A percentile compares a stretch with the other conserved stretches of the same genome.
These are phyloP conservation scores for Eucalyptus curtisii DNA, from an alignment of 345 rosid genomes.

Conservation along the genomic window DNA sequence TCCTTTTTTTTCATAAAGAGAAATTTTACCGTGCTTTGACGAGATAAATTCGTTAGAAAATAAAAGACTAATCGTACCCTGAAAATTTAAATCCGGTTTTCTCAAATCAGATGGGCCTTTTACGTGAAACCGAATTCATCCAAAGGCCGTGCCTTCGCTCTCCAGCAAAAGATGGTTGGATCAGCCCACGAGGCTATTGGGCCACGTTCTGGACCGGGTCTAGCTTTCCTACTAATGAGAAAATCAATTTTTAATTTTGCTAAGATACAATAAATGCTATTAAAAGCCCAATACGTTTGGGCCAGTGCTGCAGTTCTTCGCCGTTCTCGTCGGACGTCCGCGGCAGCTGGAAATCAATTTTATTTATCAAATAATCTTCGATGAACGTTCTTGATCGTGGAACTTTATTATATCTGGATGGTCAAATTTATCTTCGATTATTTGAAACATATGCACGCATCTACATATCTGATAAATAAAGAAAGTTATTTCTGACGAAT, in stretches of 20 bases:
- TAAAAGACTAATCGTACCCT: neutral
- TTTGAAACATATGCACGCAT: neutral
- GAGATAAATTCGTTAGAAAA: neutral
- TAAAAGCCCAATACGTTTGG: neutral
- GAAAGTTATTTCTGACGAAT: neutral
- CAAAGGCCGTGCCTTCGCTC: no score
- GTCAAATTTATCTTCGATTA: neutral
- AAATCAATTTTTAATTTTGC: neutral
- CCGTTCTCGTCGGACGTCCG: neutral
- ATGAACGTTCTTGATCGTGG: neutral
- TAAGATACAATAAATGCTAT: neutral
- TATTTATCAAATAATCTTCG: no score
- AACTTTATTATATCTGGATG: neutral
- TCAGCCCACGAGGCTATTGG: neutral
- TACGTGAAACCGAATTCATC: no score
- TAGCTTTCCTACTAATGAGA: neutral
- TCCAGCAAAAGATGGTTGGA: neutral
- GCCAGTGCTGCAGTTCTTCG: neutral
- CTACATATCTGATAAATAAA: neutral
- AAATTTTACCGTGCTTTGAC: neutral
- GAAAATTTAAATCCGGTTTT: neutral
- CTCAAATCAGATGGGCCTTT: no score
- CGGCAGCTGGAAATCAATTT: neutral
- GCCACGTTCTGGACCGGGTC: neutral
- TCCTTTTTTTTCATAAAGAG: no score